phyloP scores from a whole-genome alignment of 176 grass and related monocot genomes.

The Tillandsia fasciculata region DNA sequence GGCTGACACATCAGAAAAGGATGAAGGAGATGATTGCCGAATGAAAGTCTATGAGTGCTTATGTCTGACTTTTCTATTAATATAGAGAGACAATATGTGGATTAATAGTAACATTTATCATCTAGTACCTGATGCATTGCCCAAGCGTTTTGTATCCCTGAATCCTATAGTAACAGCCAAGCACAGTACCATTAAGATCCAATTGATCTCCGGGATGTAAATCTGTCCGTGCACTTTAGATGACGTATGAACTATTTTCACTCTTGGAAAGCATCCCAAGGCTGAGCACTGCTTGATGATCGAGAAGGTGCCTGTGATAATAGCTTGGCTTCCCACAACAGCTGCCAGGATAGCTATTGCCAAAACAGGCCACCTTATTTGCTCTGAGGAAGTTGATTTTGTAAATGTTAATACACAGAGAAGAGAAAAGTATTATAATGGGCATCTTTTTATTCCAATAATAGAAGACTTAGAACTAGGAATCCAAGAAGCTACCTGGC shows the following conservation, averaged over 20 bases:
- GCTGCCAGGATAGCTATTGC: constrained; percentile 86
- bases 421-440: too few relatives aligned
- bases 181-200: constrained; percentile 87
- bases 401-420: constrained; percentile 3
- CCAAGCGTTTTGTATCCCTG: constrained; percentile 82
- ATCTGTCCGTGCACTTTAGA: constrained; percentile 86
- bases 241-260: constrained; percentile 94
- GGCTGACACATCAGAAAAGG: background rate
- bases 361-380: constrained; percentile 82
- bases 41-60: background rate
- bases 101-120: background rate
- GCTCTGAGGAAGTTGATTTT: constrained; percentile 32
- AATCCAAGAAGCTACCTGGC: constrained; percentile 44
- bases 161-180: constrained; percentile 87
- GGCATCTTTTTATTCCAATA: background rate
- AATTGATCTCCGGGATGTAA: constrained; percentile 97
- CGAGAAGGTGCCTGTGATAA: constrained; percentile 89
- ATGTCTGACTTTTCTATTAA: background rate
- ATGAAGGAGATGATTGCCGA: background rate
- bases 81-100: background rate
- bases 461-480: background rate
- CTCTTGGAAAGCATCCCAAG: constrained; percentile 94
- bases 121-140: constrained; percentile 81
- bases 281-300: constrained; percentile 92
- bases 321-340: constrained; percentile 94